A percentile compares a stretch with the other conserved stretches of the same genome.
These are phyloP conservation scores for Neurospora tetrasperma DNA, from an alignment of 495 filamentous ascomycete genomes.

Conservation along the genomic window DNA sequence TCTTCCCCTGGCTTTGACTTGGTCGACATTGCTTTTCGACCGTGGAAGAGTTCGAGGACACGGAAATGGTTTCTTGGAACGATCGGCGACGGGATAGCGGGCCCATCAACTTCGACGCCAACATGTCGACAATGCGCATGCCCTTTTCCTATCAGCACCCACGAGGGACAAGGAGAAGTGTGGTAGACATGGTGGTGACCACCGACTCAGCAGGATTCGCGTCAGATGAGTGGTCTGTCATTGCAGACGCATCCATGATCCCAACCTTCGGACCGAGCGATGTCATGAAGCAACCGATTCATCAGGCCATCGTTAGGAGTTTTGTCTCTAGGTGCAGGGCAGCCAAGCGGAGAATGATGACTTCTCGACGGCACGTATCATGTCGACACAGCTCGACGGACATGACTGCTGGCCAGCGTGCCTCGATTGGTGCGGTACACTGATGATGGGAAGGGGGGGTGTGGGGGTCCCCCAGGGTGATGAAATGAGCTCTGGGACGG, in stretches of 20 bases:
- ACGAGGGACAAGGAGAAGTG: neutral
- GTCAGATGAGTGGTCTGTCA: conserved; percentile 14
- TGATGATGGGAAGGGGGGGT: neutral
- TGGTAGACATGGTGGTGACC: neutral
- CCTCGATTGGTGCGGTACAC: neutral
- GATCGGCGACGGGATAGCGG: neutral
- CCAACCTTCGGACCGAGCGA: conserved; percentile 14
- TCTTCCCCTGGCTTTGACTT: neutral
- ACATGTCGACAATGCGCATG: conserved; percentile 10
- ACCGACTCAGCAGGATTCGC: neutral
- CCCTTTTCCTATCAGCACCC: conserved; percentile 8
- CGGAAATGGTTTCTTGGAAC: neutral
- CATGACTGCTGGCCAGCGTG: neutral
- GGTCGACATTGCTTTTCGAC: neutral
- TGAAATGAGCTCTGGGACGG: neutral
- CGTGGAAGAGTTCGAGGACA: neutral
- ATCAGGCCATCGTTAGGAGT: conserved; percentile 6
- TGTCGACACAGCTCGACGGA: neutral
- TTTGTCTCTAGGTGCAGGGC: conserved; percentile 7
- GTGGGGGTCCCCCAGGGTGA: too few relatives aligned
- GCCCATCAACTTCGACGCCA: neutral
- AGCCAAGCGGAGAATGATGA: conserved; percentile 7
- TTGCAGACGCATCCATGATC: conserved; percentile 12
- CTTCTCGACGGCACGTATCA: neutral
- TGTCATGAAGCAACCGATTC: conserved; percentile 7